phyloP scores from a whole-genome alignment of 2,329 filamentous ascomycete genomes.

The Epichloe gansuensis region DNA sequence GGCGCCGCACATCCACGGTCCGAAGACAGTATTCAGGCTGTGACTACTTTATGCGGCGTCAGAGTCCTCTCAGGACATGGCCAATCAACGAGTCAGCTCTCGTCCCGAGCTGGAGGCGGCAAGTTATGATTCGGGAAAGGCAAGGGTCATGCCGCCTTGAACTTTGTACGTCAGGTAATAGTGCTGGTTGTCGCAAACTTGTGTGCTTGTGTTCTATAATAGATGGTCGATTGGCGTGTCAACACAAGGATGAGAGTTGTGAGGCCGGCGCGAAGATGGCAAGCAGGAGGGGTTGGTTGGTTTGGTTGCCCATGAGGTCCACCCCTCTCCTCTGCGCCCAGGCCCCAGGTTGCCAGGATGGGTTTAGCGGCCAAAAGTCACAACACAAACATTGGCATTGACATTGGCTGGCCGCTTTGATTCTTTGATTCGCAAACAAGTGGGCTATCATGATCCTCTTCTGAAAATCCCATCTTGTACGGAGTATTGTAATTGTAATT shows the following conservation, averaged over 20 bases:
- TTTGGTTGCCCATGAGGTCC: neutral
- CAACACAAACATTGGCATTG: no score
- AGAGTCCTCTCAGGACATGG: slow-evolving; percentile 23
- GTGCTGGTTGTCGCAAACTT: neutral
- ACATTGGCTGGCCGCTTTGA: no score
- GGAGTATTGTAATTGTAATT: no score
- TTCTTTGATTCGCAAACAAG: no score
- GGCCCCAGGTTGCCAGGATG: neutral
- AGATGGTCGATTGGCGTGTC: neutral
- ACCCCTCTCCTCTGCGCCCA: neutral
- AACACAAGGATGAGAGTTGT: neutral
- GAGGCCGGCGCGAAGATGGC: neutral
- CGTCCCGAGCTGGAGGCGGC: slow-evolving; percentile 16
- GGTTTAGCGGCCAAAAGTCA: neutral
- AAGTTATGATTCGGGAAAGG: slow-evolving; percentile 6
- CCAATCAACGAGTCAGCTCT: slow-evolving; percentile 17
- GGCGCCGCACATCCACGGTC: slow-evolving; percentile 1
- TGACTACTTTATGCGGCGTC: slow-evolving; percentile 12
- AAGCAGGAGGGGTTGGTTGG: neutral
- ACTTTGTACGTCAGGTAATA: neutral
- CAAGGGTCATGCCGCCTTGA: slow-evolving; percentile 11
- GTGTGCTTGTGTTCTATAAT: neutral
- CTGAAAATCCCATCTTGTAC: no score
- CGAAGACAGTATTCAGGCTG: slow-evolving; percentile 1
- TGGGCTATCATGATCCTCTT: no score